Evolutionary conservation across 2,329 filamentous ascomycete genomes (phyloP).

Genomic region (Claviceps digitariae): DNA sequence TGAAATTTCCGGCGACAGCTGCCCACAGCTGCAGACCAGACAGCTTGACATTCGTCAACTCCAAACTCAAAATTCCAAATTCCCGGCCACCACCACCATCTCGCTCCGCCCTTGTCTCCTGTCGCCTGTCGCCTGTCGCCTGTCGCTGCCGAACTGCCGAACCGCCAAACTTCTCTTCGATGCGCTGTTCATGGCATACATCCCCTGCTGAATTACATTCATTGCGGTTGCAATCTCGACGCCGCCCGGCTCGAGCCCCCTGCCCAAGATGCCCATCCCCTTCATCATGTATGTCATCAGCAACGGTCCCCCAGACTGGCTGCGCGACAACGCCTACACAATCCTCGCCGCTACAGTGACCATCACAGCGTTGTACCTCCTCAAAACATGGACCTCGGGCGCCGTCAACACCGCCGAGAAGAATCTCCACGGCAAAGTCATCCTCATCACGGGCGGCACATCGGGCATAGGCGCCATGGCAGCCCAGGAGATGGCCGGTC

Average conservation of each 20-base stretch:
- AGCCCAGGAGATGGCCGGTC: constrained; percentile 57
- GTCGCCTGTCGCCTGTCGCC: too few species aligned
- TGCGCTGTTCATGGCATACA: not conserved
- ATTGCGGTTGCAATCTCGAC: not conserved
- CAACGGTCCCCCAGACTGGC: constrained; percentile 36
- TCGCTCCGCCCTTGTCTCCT: too few species aligned
- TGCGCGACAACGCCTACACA: constrained; percentile 29
- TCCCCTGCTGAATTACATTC: not conserved
- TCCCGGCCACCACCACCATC: too few species aligned
- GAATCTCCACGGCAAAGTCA: constrained; percentile 82
- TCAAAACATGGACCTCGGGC: constrained; percentile 69
- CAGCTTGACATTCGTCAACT: too few species aligned
- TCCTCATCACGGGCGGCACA: constrained; percentile 89
- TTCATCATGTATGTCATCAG: constrained; percentile 32
- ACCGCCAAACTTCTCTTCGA: not conserved
- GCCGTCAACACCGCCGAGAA: constrained; percentile 61
- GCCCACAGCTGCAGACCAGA: not conserved
- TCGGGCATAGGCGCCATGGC: constrained; percentile 78
- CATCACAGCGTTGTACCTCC: constrained; percentile 25
- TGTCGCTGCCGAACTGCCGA: too few species aligned
- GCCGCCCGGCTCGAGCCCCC: not conserved
- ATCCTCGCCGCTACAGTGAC: constrained; percentile 26
- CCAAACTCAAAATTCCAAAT: too few species aligned
- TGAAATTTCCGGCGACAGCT: too few species aligned
- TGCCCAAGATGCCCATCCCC: constrained; percentile 35